A percentile compares a stretch with the other conserved stretches of the same genome.
Evolutionary conservation across 2,329 filamentous ascomycete genomes (phyloP).

Genomic region (Xylariaceae sp.): DNA sequence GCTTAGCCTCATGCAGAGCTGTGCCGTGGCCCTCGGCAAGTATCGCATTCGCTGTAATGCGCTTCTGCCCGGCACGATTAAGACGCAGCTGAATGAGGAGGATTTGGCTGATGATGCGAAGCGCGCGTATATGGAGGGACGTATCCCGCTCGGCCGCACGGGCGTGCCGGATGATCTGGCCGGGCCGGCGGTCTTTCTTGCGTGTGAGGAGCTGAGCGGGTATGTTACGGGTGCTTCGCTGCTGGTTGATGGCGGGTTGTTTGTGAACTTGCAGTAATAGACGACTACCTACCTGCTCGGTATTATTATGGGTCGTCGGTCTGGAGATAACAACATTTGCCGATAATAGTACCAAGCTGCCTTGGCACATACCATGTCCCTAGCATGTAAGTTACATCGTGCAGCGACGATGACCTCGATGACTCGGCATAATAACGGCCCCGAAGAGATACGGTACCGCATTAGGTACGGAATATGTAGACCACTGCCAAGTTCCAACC

Average conservation of each 20-base stretch:
- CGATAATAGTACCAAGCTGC: too few species aligned
- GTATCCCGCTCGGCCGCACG: constrained; percentile 74
- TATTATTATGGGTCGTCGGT: neutral
- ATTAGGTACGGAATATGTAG: too few species aligned
- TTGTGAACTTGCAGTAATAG: constrained; percentile 74
- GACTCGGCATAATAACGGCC: too few species aligned
- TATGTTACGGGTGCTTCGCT: constrained; percentile 81
- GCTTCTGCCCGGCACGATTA: constrained; percentile 74
- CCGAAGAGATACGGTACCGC: too few species aligned
- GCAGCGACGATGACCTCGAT: too few species aligned
- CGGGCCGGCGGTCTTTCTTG: constrained; percentile 80
- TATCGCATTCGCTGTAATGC: constrained; percentile 79
- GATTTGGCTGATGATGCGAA: constrained; percentile 71
- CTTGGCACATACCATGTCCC: too few species aligned
- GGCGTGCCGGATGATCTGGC: constrained; percentile 69
- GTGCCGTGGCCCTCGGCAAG: constrained; percentile 70
- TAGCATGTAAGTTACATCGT: too few species aligned
- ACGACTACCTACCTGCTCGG: neutral
- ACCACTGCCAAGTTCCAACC: too few species aligned
- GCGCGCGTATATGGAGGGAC: constrained; percentile 69
- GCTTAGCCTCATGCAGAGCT: constrained; percentile 74
- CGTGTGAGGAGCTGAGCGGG: constrained; percentile 68
- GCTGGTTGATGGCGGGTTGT: constrained; percentile 81
- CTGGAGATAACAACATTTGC: too few species aligned
- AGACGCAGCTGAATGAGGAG: constrained; percentile 78